Percentiles rank a stretch among this genome's conserved stretches.
Evolutionary conservation across 2,329 filamentous ascomycete species (phyloP).

Genomic region (Malbranchea cinnamomea): DNA sequence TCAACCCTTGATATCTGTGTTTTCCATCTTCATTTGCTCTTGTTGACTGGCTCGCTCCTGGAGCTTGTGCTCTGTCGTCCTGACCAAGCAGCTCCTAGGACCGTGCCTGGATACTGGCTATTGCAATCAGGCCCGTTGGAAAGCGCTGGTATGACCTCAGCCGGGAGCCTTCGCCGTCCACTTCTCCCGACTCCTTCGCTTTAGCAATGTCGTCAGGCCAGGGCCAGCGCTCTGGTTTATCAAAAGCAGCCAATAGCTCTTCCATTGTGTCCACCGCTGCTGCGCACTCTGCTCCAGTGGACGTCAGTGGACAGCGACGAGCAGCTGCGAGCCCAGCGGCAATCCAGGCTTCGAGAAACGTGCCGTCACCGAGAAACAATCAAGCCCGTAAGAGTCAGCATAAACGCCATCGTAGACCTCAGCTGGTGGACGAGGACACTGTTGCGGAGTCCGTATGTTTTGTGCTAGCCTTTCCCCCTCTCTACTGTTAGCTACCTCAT

Average conservation of each 20-base stretch:
- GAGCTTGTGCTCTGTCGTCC: too few species aligned
- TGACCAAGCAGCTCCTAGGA: too few species aligned
- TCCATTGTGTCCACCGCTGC: slow-evolving; percentile 20
- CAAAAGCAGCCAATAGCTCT: slow-evolving; percentile 26
- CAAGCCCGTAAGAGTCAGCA: slow-evolving; percentile 71
- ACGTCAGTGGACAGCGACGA: slow-evolving; percentile 26
- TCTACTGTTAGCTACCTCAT: too few species aligned
- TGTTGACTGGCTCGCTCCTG: too few species aligned
- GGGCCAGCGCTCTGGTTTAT: slow-evolving; percentile 20
- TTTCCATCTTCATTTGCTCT: too few species aligned
- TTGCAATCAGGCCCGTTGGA: too few species aligned
- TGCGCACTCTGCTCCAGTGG: slow-evolving; percentile 15
- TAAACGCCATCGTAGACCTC: slow-evolving; percentile 62
- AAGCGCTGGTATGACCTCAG: too few species aligned
- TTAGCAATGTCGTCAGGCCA: slow-evolving; percentile 28
- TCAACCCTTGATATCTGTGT: not conserved
- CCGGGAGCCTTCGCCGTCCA: too few species aligned
- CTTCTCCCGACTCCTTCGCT: slow-evolving; percentile 1
- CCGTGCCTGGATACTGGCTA: too few species aligned
- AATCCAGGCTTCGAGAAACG: slow-evolving; percentile 23
- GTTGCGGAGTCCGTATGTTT: slow-evolving; percentile 64
- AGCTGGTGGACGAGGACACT: slow-evolving; percentile 66
- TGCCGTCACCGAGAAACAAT: slow-evolving; percentile 44
- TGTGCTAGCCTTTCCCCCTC: not conserved
- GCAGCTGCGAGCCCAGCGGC: slow-evolving; percentile 27